Percentiles rank a stretch among this genome's conserved stretches.
These are phyloP conservation scores for Mentha longifolia DNA, from an alignment of 257 asterid species.

Conservation along the genomic window DNA sequence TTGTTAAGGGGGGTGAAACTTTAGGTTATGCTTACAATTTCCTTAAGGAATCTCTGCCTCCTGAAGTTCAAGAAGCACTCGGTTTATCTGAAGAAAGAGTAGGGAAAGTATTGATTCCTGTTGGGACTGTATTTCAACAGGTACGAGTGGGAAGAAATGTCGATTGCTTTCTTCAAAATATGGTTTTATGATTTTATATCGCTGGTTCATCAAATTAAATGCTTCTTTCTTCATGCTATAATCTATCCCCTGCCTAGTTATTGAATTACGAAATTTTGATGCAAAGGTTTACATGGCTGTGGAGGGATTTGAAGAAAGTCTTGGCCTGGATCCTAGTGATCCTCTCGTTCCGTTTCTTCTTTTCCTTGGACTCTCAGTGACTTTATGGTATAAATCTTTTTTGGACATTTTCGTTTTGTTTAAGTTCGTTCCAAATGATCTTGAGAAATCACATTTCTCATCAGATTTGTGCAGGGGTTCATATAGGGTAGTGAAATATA, in stretches of 20 bases:
- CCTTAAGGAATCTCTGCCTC: slow-evolving; percentile 70
- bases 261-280: not conserved
- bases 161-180: not conserved
- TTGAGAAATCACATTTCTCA: slow-evolving; percentile 61
- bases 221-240: not conserved
- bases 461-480: slow-evolving; percentile 98
- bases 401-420: not conserved
- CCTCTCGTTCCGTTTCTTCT: slow-evolving; percentile 71
- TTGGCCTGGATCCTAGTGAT: slow-evolving; percentile 86
- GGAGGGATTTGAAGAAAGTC: slow-evolving; percentile 63
- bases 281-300: slow-evolving; percentile 63
- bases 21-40: slow-evolving; percentile 66
- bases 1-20: slow-evolving; percentile 49
- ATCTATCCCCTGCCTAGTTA: not conserved
- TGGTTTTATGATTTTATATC: not conserved
- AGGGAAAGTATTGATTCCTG: slow-evolving; percentile 48
- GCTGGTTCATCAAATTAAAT: not conserved
- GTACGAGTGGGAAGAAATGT: slow-evolving; percentile 33
- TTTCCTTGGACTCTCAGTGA: slow-evolving; percentile 69
- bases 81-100: slow-evolving; percentile 56
- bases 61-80: slow-evolving; percentile 57
- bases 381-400: slow-evolving; percentile 67
- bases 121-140: slow-evolving; percentile 65
- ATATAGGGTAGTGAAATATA: slow-evolving; percentile 68
- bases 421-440: not conserved